Evolutionary conservation across 805 yeast species (phyloP).

Genomic region (Priceomyces medius): DNA sequence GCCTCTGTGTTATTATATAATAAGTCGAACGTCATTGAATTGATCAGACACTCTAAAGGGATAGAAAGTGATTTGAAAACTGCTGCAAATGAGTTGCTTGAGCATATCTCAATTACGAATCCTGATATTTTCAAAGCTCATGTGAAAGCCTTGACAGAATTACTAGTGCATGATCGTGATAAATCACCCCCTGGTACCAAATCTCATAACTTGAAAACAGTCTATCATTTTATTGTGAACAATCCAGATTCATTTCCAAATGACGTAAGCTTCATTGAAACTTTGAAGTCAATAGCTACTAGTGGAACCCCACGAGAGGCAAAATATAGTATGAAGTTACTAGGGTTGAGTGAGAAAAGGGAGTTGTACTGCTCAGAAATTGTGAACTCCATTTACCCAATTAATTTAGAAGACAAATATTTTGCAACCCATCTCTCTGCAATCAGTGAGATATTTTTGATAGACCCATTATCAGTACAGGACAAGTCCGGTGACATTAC

Average conservation of each 20-base stretch:
- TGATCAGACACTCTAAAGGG: slow-evolving; percentile 49
- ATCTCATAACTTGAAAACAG: slow-evolving; percentile 52
- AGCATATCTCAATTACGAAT: slow-evolving; percentile 53
- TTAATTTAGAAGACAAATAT: slow-evolving; percentile 34
- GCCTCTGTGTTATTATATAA: slow-evolving; percentile 62
- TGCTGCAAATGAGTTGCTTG: slow-evolving; percentile 54
- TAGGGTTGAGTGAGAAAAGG: slow-evolving; percentile 47
- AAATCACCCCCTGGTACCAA: slow-evolving; percentile 14
- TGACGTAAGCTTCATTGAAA: slow-evolving; percentile 43
- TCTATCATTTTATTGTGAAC: slow-evolving; percentile 56
- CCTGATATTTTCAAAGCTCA: slow-evolving; percentile 69
- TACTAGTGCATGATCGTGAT: slow-evolving; percentile 26
- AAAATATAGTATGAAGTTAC: slow-evolving; percentile 58
- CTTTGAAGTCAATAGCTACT: slow-evolving; percentile 46
- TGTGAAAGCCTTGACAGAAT: slow-evolving; percentile 46
- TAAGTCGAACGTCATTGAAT: slow-evolving; percentile 56
- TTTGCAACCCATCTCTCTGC: slow-evolving; percentile 59
- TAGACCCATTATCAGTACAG: slow-evolving; percentile 49
- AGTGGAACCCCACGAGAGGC: slow-evolving; percentile 62
- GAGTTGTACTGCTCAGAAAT: slow-evolving; percentile 41
- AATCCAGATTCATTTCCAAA: slow-evolving; percentile 48
- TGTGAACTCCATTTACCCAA: slow-evolving; percentile 48
- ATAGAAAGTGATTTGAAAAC: slow-evolving; percentile 23
- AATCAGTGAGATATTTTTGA: slow-evolving; percentile 56
- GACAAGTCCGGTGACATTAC: slow-evolving; percentile 59